Base-by-base conservation (phyloP, 352 stramenopile genomes). In the Pseudoperonospora humuli region DNA sequence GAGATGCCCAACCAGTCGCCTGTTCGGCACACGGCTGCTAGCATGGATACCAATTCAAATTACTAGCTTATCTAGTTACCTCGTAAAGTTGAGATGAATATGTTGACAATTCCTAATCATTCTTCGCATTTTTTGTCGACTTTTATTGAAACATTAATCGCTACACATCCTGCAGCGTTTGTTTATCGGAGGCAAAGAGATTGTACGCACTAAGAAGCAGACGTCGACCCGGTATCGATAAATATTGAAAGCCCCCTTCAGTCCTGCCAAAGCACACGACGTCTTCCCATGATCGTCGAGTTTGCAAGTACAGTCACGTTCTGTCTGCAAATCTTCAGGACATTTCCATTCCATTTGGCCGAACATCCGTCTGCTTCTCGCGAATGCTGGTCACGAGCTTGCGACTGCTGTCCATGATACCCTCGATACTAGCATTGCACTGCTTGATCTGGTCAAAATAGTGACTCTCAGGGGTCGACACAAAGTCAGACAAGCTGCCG, bases 361-460 rank as follows among this genome's bases (percentile, higher is more conserved):
- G 4, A 21, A 38, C 42, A 6, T 17, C 25, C 29, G n/a, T 31
- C 26, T 61, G 48, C 44, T 57, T 57, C 7, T 61, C 58, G 27
- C 39, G 48, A 50, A 67, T 54, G 3, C 36, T 38, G 10, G 14
- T 20, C 19, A 57, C 59, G 14, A 61, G 37, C 15, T 55, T 45
- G 27, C 59, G 49, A 25, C 50, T 64, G 37, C 54, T 61, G 42
- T 61, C 49, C 35, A 69, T 21, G 10, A 65, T 50, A 13, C 53
- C 44, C 29, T 66, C 50, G 17, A 69, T 69, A 39, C 46, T 57
- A 39, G 38, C 40, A 10, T 63, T 57, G 46, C 40, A 52, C 2
- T 60, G 34, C 19, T 60, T 65, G 42, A 69, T 69, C 34, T 59
- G 37, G 18, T 44, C 42, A 15, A 53, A 42, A 31, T 63, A 69